Percentiles rank a stretch among this genome's conserved stretches.
These are phyloP conservation scores for Leccinum solheimii DNA, from an alignment of 1,284 basidiomycete species.

Conservation along the genomic window DNA sequence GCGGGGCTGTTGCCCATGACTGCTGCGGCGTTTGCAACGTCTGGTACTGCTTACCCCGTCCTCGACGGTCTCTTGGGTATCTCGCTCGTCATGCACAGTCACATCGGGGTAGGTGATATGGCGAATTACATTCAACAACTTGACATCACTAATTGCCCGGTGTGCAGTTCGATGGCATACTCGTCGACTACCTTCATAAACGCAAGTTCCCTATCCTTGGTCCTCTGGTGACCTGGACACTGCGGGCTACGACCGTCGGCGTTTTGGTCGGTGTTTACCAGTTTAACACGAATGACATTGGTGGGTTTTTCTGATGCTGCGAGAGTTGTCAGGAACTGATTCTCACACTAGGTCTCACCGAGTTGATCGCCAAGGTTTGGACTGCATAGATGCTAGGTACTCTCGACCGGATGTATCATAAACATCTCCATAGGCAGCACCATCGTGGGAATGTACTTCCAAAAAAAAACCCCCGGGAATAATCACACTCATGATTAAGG, in stretches of 20 bases:
- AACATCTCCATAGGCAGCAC: neutral
- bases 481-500: neutral
- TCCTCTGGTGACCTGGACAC: conserved; percentile 67
- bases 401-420: neutral
- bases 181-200: conserved; percentile 91
- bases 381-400: conserved; percentile 44
- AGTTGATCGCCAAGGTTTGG: conserved; percentile 69
- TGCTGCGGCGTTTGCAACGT: conserved; percentile 74
- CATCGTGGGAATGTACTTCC: neutral
- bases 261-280: conserved; percentile 92
- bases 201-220: conserved; percentile 91
- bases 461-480: too few species aligned
- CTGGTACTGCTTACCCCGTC: conserved; percentile 73
- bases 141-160: neutral
- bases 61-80: conserved; percentile 88
- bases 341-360: conserved; percentile 58
- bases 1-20: conserved; percentile 89
- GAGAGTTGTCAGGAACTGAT: conserved; percentile 10
- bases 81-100: conserved; percentile 89
- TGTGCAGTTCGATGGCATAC: conserved; percentile 64
- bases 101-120: conserved; percentile 74
- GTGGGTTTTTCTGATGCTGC: conserved; percentile 46
- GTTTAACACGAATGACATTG: conserved; percentile 97
- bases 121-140: neutral
- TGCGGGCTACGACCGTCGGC: conserved; percentile 80